Base-by-base conservation (phyloP, 305 asterid genomes). In the Andrographis paniculata region DNA sequence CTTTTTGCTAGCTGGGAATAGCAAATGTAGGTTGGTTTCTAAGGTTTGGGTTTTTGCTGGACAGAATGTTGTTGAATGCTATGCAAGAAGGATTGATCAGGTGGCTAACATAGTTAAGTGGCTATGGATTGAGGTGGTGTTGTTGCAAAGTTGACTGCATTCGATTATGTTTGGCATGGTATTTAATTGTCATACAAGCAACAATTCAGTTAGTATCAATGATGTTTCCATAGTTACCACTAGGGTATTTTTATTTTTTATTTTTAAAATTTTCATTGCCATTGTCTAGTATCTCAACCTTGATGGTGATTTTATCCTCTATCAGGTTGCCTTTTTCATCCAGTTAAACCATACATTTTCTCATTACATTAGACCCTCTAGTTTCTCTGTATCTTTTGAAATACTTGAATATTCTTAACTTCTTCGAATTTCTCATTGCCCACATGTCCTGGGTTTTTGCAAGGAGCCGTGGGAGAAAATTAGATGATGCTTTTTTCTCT, bases 361-460 rank as follows among this genome's bases (percentile, higher is more conserved):
- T 16, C 14, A 20, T 1, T 24, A 35, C n/a, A 20, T 19, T 44
- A 18, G 57, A 19, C 48, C 43, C 28, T 38, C 16, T 17, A 42
- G 14, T 46, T 37, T 24, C 8, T 24, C 4, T 4, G 8, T 24
- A 24, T 24, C 30, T 55, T 49, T 42, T 53, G 44, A 47, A 51
- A 36, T 59, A 62, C 70, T 56, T 46, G 35, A 60, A 52, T n/a
- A 59, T 67, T 46, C 55, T 50, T 56, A 39, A n/a, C 45, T 53
- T 63, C 68, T 59, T 67, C 58, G n/a, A 56, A 64, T 43, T 60
- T 58, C 44, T 66, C 72, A 73, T 54, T 71, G 19, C 14, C 77
- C 77, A 48, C 16, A 27, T 68, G 70, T 75, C 73, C 77, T 68
- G 70, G 42, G 78, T 87, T 33, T 87, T 87, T 64, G 10, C 28